A percentile compares a stretch with the other conserved stretches of the same genome.
These are phyloP conservation scores for Citrus sinensis DNA, from an alignment of 345 rosid genomes.

Conservation along the genomic window DNA sequence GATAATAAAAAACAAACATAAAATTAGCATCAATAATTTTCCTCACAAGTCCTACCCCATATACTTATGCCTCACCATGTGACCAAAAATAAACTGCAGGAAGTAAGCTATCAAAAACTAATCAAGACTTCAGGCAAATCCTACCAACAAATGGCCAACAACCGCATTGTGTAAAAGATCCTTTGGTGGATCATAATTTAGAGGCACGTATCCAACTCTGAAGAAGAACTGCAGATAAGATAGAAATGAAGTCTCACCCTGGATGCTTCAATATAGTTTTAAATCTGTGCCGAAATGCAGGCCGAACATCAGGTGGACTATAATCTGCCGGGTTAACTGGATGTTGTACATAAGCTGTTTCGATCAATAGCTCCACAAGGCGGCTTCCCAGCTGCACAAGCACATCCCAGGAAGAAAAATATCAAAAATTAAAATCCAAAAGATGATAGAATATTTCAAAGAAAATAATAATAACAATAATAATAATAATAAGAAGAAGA, in stretches of 20 bases:
- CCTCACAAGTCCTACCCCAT: background rate
- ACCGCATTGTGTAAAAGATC: background rate
- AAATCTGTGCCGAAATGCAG: constrained; percentile 80
- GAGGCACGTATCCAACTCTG: background rate
- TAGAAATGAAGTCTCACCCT: constrained; percentile 43
- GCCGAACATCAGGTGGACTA: constrained; percentile 79
- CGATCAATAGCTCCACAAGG: constrained; percentile 72
- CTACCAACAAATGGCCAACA: constrained; percentile 1
- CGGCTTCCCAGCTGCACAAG: constrained; percentile 82
- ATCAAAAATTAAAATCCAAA: background rate
- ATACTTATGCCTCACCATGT: background rate
- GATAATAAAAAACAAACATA: background rate
- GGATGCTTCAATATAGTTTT: constrained; percentile 52
- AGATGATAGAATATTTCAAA: background rate
- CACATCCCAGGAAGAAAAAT: background rate
- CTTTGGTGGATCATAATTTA: background rate
- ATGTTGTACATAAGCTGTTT: constrained; percentile 84
- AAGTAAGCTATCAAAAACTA: background rate
- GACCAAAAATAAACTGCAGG: background rate
- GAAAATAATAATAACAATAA: background rate
- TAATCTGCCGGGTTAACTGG: constrained; percentile 65
- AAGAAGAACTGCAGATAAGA: background rate
- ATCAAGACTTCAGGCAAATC: constrained; percentile 1
- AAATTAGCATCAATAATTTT: background rate
- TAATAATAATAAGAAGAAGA: too few species aligned